Evolutionary conservation across 2,329 filamentous ascomycete species (phyloP), one percentile per base, ranked within the genome.

Genomic region (Pyrenochaeta sp.): DNA sequence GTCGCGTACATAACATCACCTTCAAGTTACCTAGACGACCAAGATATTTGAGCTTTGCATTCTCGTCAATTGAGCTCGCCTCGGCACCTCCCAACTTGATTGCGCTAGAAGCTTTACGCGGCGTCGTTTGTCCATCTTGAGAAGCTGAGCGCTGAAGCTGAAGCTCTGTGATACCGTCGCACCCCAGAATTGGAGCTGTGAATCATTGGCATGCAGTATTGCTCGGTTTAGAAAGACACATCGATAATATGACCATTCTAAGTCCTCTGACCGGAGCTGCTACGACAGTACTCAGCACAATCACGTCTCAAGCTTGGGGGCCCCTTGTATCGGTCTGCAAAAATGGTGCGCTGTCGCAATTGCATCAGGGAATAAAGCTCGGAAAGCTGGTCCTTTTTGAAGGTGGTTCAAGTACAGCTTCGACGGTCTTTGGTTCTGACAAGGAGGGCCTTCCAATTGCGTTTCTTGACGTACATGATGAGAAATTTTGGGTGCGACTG

Each of bases 401-500:
- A 74, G 58, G 66, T 55, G 50, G 71, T 72, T 60, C 76, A 62
- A 57, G 56, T 43, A 75, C 72, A 48, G 63, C 72, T 10, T 73
- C 71, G 11, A 63, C 72, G 71, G 78, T 59, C 55, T 79, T 62
- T 62, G 69, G 51, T 57, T 67, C 59, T 24, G 71, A 72, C 41
- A 62, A 68, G 6, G 70, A 70, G 41, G 72, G 65, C 11, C 51
- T 63, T 11, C 77, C 75, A 17, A 72, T 74, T 23, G 77, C 83
- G 3, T 79, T 84, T 55, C 69, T 89, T 22, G 74, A 79, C 9
- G 78, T 89, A 7, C 80, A 81, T 61, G 81, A 81, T 57, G 85
- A 88, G 51, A 76, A 83, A 20, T 89, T 89, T 63, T 90, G 86
- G 86, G 78, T 88, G 60, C 79, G 86, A 27, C 69, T 88, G 37